Conservation (phyloP, 805 yeast genomes). For the Wickerhamomyces kurtzmanii region DNA sequence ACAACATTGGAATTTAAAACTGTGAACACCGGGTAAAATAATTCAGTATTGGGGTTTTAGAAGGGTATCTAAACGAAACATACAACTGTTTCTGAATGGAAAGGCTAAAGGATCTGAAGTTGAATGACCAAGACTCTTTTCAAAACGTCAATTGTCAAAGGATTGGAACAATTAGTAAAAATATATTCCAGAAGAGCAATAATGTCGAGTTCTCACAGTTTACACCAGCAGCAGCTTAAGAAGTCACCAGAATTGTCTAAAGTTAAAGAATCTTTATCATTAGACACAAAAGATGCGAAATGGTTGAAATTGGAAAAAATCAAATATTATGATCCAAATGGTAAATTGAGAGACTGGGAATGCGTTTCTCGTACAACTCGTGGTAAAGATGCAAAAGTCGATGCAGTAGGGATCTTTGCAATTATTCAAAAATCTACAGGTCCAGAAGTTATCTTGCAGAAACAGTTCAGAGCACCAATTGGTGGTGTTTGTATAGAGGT, state of each 20-base stretch:
- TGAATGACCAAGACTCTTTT: too few relatives aligned
- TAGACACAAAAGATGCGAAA: constrained; percentile 37
- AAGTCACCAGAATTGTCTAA: constrained; percentile 26
- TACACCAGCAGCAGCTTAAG: too few relatives aligned
- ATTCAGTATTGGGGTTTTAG: too few relatives aligned
- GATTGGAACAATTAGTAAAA: too few relatives aligned
- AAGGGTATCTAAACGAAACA: too few relatives aligned
- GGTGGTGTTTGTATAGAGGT: constrained; percentile 83
- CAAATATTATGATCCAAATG: constrained; percentile 64
- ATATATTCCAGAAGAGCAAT: too few relatives aligned
- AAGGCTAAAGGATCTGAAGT: too few relatives aligned
- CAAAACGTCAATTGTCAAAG: too few relatives aligned
- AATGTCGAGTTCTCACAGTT: too few relatives aligned
- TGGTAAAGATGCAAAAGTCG: constrained; percentile 36
- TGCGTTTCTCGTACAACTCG: constrained; percentile 48
- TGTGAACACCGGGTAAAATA: too few relatives aligned
- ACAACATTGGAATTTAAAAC: too few relatives aligned
- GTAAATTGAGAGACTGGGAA: constrained; percentile 76
- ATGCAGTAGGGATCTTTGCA: constrained; percentile 89
- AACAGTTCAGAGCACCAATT: constrained; percentile 91
- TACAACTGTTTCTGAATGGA: too few relatives aligned
- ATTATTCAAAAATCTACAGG: constrained; percentile 42
- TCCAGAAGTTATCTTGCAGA: constrained; percentile 53
- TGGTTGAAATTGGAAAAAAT: constrained; percentile 65
- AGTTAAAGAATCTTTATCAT: constrained; percentile 18